These are phyloP conservation scores for Rhodotorula sp. DNA, from an alignment of 1,284 basidiomycete species.

Conservation along the genomic window DNA sequence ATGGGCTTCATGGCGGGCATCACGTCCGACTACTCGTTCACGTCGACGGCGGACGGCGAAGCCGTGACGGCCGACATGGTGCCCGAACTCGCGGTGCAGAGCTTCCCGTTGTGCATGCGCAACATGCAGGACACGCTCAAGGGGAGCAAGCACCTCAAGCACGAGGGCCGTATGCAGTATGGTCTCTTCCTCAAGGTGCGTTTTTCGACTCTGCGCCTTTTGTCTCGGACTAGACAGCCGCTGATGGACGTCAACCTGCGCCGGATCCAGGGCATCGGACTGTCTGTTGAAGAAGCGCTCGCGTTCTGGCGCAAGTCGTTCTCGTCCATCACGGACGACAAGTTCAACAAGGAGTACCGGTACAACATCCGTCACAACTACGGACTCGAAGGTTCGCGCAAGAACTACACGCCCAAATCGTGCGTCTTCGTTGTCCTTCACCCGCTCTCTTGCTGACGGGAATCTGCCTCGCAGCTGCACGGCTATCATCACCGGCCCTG, in stretches of 20 bases:
- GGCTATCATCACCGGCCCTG: slow-evolving; percentile 77
- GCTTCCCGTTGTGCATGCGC: slow-evolving; percentile 96
- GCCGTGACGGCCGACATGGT: slow-evolving; percentile 91
- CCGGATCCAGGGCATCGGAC: slow-evolving; percentile 71
- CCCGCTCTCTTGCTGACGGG: not conserved
- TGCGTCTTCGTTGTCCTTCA: slow-evolving; percentile 51
- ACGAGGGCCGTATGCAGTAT: slow-evolving; percentile 88
- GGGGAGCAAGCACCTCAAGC: slow-evolving; percentile 83
- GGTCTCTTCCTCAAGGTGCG: slow-evolving; percentile 90
- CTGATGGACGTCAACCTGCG: not conserved
- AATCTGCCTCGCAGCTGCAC: slow-evolving; percentile 68
- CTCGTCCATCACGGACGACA: slow-evolving; percentile 75
- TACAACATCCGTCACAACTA: slow-evolving; percentile 98
- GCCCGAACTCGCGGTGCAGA: slow-evolving; percentile 78
- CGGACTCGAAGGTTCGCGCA: slow-evolving; percentile 89
- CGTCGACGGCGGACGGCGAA: slow-evolving; percentile 59
- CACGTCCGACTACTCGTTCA: slow-evolving; percentile 73
- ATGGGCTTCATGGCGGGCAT: slow-evolving; percentile 92
- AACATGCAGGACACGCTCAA: slow-evolving; percentile 79
- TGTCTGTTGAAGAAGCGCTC: slow-evolving; percentile 93
- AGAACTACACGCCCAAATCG: slow-evolving; percentile 93
- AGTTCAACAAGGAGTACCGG: slow-evolving; percentile 96
- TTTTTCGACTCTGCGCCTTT: not conserved
- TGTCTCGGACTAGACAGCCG: not conserved
- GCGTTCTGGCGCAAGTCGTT: slow-evolving; percentile 92